Percentiles rank a stretch among this genome's conserved stretches.
Conservation (phyloP, 2,329 filamentous ascomycete genomes). For the Exophiala viscosa region DNA sequence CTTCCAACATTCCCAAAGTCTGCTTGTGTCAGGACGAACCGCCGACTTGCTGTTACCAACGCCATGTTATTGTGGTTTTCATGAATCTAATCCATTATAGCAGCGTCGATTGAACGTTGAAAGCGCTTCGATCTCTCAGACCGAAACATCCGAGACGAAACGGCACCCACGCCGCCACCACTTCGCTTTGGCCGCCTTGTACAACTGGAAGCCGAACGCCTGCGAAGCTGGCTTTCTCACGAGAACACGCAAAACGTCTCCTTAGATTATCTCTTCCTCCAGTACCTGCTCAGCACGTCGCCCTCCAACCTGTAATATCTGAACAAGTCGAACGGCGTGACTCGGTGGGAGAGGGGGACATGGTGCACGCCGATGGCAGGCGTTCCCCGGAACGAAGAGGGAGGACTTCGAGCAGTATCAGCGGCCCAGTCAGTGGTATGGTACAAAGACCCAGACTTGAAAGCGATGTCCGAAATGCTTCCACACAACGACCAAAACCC, state of each 20-base stretch:
- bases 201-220: background rate
- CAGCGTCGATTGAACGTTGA: too few species aligned
- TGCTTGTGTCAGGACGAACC: background rate
- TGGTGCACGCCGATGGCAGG: slow-evolving; percentile 28
- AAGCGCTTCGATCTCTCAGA: too few species aligned
- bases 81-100: too few species aligned
- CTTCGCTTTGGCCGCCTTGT: too few species aligned
- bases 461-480: slow-evolving; percentile 24
- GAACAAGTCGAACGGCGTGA: slow-evolving; percentile 37
- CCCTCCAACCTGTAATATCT: slow-evolving; percentile 31
- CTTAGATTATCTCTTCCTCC: slow-evolving; percentile 40
- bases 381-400: slow-evolving; percentile 23
- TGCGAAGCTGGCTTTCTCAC: slow-evolving; percentile 43
- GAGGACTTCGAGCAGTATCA: slow-evolving; percentile 25
- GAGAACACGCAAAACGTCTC: slow-evolving; percentile 47
- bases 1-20: background rate
- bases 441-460: slow-evolving; percentile 29
- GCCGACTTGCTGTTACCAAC: too few species aligned
- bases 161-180: too few species aligned
- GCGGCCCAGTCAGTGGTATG: slow-evolving; percentile 29
- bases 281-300: slow-evolving; percentile 28
- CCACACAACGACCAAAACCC: slow-evolving; percentile 18
- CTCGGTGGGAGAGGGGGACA: slow-evolving; percentile 31
- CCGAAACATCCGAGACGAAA: too few species aligned
- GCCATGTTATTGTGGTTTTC: too few species aligned